Conservation (phyloP, 2,329 filamentous ascomycete genomes). For the Dactylellina sp. region DNA sequence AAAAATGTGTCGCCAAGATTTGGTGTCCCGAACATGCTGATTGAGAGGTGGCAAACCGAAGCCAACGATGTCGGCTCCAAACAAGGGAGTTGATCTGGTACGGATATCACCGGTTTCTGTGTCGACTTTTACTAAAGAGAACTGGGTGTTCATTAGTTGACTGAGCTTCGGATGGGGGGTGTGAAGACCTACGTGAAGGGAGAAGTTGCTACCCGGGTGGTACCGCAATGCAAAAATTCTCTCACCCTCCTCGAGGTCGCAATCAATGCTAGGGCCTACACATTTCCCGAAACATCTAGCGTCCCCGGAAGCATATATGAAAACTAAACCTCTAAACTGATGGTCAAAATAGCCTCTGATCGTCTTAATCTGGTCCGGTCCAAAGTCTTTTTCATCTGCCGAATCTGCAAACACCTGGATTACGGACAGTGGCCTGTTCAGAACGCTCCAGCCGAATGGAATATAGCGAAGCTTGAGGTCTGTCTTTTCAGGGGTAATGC, state of each 20-base stretch:
- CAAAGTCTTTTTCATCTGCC: slow-evolving; percentile 45
- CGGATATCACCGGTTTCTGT: slow-evolving; percentile 32
- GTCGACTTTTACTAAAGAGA: slow-evolving; percentile 37
- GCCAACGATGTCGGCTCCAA: slow-evolving; percentile 44
- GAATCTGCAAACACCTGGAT: slow-evolving; percentile 47
- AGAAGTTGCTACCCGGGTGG: slow-evolving; percentile 45
- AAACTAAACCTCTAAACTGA: slow-evolving; percentile 44
- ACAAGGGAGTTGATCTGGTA: slow-evolving; percentile 46
- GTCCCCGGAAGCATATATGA: slow-evolving; percentile 44
- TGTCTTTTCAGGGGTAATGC: slow-evolving; percentile 28
- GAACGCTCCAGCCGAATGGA: slow-evolving; percentile 45
- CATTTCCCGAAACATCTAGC: slow-evolving; percentile 50
- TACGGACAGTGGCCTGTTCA: slow-evolving; percentile 33
- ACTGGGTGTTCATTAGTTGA: slow-evolving; percentile 21
- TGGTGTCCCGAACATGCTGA: slow-evolving; percentile 38
- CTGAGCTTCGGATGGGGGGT: too few species aligned
- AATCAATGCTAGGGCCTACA: slow-evolving; percentile 41
- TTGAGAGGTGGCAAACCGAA: slow-evolving; percentile 51
- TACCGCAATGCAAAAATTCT: slow-evolving; percentile 50
- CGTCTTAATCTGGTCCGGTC: slow-evolving; percentile 40
- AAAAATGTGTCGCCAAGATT: slow-evolving; percentile 48
- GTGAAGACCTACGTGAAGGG: slow-evolving; percentile 34
- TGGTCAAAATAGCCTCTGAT: slow-evolving; percentile 52
- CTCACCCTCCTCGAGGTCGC: slow-evolving; percentile 31
- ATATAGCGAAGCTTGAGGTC: slow-evolving; percentile 45